Evolutionary conservation across 306 rosid genomes (phyloP).

Genomic region (Prunus salicina): DNA sequence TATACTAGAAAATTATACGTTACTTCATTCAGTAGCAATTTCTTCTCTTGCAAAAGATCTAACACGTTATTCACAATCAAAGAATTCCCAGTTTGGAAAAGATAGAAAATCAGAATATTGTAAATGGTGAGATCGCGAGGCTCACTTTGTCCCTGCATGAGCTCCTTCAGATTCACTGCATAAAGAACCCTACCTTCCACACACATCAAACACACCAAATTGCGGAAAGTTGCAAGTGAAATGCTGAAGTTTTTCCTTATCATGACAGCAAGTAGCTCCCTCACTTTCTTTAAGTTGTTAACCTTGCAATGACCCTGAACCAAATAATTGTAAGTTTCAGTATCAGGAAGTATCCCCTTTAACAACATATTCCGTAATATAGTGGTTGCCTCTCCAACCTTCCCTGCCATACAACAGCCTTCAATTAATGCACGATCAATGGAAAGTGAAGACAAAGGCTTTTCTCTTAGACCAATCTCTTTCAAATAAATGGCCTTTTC

Average conservation of each 20-base stretch:
- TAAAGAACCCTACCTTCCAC: conserved; percentile 39
- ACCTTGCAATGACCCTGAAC: conserved; percentile 58
- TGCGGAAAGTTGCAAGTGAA: conserved; percentile 51
- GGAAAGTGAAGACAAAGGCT: conserved; percentile 31
- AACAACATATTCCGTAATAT: conserved; percentile 48
- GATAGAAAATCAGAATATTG: conserved; percentile 71
- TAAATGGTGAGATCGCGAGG: conserved; percentile 39
- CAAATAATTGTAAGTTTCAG: conserved; percentile 48
- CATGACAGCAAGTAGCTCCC: conserved; percentile 57
- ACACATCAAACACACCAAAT: conserved; percentile 51
- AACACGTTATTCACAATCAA: conserved; percentile 39
- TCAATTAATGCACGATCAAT: conserved; percentile 44
- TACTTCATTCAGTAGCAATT: conserved; percentile 51
- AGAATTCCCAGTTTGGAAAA: conserved; percentile 48
- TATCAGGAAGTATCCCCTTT: conserved; percentile 44
- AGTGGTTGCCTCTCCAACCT: conserved; percentile 43
- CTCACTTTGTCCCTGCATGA: conserved; percentile 53
- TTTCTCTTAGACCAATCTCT: conserved; percentile 45
- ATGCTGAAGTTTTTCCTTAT: conserved; percentile 46
- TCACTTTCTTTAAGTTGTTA: conserved; percentile 44
- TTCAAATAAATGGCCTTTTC: conserved; percentile 56
- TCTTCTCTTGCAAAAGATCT: conserved; percentile 53
- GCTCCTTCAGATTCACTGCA: conserved; percentile 54
- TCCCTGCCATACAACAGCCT: conserved; percentile 52
- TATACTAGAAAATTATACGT: conserved; percentile 67